Base-by-base conservation (phyloP, 2,329 filamentous ascomycete species). In the Tympanopsis confertula region DNA sequence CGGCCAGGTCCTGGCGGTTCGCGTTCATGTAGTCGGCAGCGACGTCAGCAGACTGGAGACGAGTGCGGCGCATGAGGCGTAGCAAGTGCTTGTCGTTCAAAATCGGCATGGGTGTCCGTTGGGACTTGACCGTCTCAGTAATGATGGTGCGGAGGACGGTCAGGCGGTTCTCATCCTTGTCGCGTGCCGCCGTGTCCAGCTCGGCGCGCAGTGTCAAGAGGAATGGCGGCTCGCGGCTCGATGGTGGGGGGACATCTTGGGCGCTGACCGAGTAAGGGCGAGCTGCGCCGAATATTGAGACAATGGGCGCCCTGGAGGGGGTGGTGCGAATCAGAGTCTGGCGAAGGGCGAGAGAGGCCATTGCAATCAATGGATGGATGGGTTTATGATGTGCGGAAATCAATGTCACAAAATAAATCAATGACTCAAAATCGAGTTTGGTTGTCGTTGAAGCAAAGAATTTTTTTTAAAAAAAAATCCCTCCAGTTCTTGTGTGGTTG, bases 51-150 rank as follows among this genome's bases (percentile, higher is more conserved):
- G 69, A 66, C 2, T 69, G 63, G 32, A 70, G 68, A 17, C 72
- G 69, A 37, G 76, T 71, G 58, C 78, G 81, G 44, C 74, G 70
- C 39, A 91, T 68, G 36, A 88, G 63, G 5, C 67, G 62, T 19
- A 86, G 71, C 39, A 89, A 66, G 50, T 82, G 74, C 44, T 71
- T 68, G 55, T 89, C 82, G 17, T 75, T 83, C 39, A 63, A 65
- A 50, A 88, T 74, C n/a, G 84, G 83, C 28, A 62, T 65, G 28
- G 68, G 52, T 13, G 82, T 86, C 60, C 88, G 88, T 54, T 77
- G 80, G 22, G 81, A 78, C 57, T 87, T 88, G 47, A 79, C 77
- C 43, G 82, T 76, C 44, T 81, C 72, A 20, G 81, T 68, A 45
- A 88, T 69, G 43, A 88, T 62, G 29, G 68, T 57, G 46, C 84